phyloP scores from a whole-genome alignment of 2,329 filamentous ascomycete species.

The Colletotrichum orbiculare region DNA sequence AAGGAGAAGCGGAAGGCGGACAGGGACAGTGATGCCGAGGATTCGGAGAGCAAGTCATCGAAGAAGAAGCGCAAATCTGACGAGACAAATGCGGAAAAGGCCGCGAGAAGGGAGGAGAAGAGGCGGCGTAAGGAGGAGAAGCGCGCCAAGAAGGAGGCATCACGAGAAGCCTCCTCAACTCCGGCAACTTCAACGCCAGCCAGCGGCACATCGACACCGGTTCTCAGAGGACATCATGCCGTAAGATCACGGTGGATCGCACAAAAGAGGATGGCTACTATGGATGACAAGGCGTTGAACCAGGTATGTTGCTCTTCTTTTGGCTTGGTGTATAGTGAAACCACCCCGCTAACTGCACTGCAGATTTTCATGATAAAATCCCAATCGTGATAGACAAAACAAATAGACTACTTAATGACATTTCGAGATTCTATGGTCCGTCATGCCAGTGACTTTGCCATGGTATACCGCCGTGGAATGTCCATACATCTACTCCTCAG shows the following conservation, averaged over 20 bases:
- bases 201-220: conserved; percentile 58
- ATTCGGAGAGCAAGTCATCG: conserved; percentile 40
- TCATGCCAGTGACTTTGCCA: no score
- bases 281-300: conserved; percentile 85
- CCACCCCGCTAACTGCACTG: conserved; percentile 37
- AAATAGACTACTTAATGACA: conserved; percentile 12
- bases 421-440: no score
- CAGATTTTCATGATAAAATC: conserved; percentile 78
- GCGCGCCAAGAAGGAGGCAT: conserved; percentile 51
- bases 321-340: background rate
- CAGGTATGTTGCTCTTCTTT: conserved; percentile 68
- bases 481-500: no score
- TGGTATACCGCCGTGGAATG: no score
- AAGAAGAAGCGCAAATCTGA: conserved; percentile 46
- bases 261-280: conserved; percentile 85
- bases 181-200: conserved; percentile 52
- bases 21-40: conserved; percentile 48
- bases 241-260: conserved; percentile 86
- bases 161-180: conserved; percentile 39
- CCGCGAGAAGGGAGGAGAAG: conserved; percentile 63
- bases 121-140: conserved; percentile 55
- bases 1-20: conserved; percentile 47
- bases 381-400: conserved; percentile 30
- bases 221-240: conserved; percentile 71
- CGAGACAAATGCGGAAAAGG: conserved; percentile 49